Evolutionary conservation across 2,329 filamentous ascomycete genomes (phyloP), one percentile per base, ranked within the genome.

Genomic region (Fusarium ambrosium): DNA sequence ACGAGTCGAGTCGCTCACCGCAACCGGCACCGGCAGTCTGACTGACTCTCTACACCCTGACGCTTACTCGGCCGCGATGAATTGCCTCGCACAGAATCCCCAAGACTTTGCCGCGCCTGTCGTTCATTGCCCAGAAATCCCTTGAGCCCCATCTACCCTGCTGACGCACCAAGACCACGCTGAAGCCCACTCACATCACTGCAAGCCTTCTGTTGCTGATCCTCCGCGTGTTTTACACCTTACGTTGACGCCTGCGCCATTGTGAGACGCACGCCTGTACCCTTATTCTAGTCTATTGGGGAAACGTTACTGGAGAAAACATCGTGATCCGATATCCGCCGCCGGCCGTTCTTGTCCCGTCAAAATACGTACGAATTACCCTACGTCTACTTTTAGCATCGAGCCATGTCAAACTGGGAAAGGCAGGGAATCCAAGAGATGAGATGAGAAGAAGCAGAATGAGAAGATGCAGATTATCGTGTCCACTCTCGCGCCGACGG

Each of bases 401-500:
- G 27, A 59, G 58, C 59, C 68, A 61, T 32, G 45, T 58, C 48
- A 8, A 66, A 34, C 22, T 32, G 34, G 37, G 55, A 64, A 62
- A 65, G 36, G 45, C 39, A 29, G 24, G 55, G 65, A 69, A 53
- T 36, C 37, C 45, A 41, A 56, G 32, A 18, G 48, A 39, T n/a
- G 51, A 64, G 37, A 67, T 45, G 43, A 64, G 43, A 61, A 55
- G 53, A 58, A 37, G 24, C 45, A 51, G 41, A 66, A 69, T 56
- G 62, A 56, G 29, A 62, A 41, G 24, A 64, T 66, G 63, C 65
- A 76, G 73, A 67, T 68, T 66, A 32, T 56, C 61, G 62, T 66
- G 68, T 58, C 74, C 76, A 77, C 76, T 77, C 70, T 69, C 68
- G 43, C 65, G 61, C 74, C 72, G 69, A 78, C 59, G 70, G 51